Percentiles rank a stretch among this genome's conserved stretches.
Conservation (phyloP, 1,284 basidiomycete genomes). For the Pulveroboletus sp. region DNA sequence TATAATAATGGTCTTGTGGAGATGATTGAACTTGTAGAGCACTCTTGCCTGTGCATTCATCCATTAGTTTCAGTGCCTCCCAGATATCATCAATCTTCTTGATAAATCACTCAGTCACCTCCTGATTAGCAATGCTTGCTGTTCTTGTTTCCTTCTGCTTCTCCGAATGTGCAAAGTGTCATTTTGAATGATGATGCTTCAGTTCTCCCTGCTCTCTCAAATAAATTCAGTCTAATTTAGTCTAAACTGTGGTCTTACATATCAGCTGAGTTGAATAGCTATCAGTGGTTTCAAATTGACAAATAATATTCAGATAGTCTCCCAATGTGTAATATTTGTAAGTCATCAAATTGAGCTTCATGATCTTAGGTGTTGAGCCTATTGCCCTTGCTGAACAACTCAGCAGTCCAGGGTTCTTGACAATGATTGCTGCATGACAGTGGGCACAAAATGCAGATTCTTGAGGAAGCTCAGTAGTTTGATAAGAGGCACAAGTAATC, state of each 20-base stretch:
- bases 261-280: conserved; percentile 36
- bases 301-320: conserved; percentile 35
- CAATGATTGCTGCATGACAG: neutral
- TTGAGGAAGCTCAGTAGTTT: neutral
- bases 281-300: conserved; percentile 37
- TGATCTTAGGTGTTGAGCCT: neutral
- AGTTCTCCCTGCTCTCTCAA: conserved; percentile 9
- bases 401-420: neutral
- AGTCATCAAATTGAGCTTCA: conserved; percentile 30
- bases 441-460: neutral
- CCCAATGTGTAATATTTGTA: conserved; percentile 38
- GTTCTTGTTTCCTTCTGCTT: neutral
- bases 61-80: too few relatives aligned
- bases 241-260: too few relatives aligned
- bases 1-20: neutral
- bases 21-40: neutral
- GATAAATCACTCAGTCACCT: neutral
- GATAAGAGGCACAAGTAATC: neutral
- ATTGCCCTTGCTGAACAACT: too few relatives aligned
- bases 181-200: neutral
- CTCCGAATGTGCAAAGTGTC: accelerated
- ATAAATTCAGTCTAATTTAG: too few relatives aligned
- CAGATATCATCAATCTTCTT: neutral
- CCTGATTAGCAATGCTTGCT: neutral
- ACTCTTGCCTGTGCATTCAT: neutral